These are phyloP conservation scores for Closterium sp. DNA, from an alignment of 139 green algal genomes.

Conservation along the genomic window DNA sequence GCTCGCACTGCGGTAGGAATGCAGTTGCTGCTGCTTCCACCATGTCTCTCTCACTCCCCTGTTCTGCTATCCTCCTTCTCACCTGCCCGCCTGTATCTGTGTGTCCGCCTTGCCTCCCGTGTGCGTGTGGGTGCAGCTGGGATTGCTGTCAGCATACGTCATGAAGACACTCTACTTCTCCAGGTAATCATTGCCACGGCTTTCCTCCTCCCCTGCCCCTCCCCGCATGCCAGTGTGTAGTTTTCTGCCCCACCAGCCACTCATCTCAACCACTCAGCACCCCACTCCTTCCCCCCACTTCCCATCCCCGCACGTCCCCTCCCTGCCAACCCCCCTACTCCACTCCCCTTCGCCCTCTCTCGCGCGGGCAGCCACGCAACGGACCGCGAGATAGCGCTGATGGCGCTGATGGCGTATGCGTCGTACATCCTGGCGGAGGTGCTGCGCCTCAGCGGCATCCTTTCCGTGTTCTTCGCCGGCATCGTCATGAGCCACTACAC, in stretches of 20 bases:
- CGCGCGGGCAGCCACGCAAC: slow-evolving; percentile 7
- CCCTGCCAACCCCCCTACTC: neutral
- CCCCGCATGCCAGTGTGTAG: neutral
- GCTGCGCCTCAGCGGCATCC: slow-evolving; percentile 76
- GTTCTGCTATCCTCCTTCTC: neutral
- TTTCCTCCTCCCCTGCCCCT: neutral
- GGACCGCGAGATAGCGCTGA: slow-evolving; percentile 61
- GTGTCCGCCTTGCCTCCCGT: neutral
- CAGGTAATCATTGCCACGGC: neutral
- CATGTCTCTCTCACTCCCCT: neutral
- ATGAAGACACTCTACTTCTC: slow-evolving; percentile 34
- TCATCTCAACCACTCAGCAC: too few relatives aligned
- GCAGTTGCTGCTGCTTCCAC: neutral
- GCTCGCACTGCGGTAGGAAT: neutral
- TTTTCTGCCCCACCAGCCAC: neutral
- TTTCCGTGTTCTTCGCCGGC: slow-evolving; percentile 83
- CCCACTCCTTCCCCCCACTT: too few relatives aligned
- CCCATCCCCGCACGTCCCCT: neutral
- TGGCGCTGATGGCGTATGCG: slow-evolving; percentile 71
- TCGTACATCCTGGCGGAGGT: slow-evolving; percentile 66
- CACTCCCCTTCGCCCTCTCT: neutral
- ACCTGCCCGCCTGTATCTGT: neutral
- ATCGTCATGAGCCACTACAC: slow-evolving; percentile 78
- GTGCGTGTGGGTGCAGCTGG: slow-evolving; percentile 7
- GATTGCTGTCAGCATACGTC: slow-evolving; percentile 2